Evolutionary conservation across 352 stramenopile genomes (phyloP), one percentile per base, ranked within the genome.

Genomic region (Aphanomyces astaci): DNA sequence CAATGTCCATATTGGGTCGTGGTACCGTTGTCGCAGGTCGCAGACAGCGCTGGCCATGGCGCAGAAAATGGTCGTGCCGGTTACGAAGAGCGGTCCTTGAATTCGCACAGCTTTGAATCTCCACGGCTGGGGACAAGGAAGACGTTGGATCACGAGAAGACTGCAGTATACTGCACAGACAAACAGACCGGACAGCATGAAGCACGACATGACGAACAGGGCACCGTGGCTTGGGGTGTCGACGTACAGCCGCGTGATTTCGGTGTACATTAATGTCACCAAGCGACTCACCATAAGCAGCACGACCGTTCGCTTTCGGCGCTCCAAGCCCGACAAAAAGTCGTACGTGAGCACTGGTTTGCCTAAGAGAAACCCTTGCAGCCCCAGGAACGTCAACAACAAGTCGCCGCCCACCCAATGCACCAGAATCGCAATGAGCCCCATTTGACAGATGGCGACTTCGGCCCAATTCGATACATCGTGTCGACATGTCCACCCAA

Each of bases 311-410:
- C 24, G 10, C 11, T n/a, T 9, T 9, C 53, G 53, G 10, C 30
- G 31, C n/a, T 62, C 53, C 10, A 62, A 11, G 7, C 53, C 30
- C 27, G 53, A 62, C 4, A 62, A 4, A 28, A 62, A 46, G 31
- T 62, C 53, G 31, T 62, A 62, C 53, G 53, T 62, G 28, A 62
- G 53, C 10, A 62, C 53, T 4, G 53, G 53, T 24, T 48, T 22
- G 31, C 31, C 25, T 11, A 25, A 25, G 17, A 62, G 53, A 7
- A 46, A 27, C 28, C 53, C 53, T 39, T 19, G 30, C 10, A 39
- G 10, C 13, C 53, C 53, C 13, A 62, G 5, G 13, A 62, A 22
- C 7, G 53, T 62, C 30, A n/a, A 17, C 4, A 62, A 43, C 15
- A 62, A 46, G 24, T 62, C 53, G 30, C 53, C 53, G 36, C 19